Percentiles rank a stretch among this genome's conserved stretches.
Evolutionary conservation across 768 basidiomycete genomes (phyloP).

Genomic region (Trametes meyenii): DNA sequence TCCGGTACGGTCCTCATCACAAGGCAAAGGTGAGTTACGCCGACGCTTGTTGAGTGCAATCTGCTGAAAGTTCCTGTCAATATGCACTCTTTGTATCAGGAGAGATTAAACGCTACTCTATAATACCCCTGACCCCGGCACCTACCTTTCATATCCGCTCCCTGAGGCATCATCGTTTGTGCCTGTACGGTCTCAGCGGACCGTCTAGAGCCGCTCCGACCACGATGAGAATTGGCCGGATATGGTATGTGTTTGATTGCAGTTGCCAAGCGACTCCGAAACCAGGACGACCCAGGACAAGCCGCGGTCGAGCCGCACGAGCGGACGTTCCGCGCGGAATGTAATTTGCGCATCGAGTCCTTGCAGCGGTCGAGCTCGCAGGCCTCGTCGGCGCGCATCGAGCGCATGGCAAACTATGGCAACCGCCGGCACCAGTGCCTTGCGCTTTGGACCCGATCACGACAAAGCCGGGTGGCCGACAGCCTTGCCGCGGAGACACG

Average conservation of each 20-base stretch:
- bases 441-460: constrained; percentile 1
- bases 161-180: too few species aligned
- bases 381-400: constrained; percentile 1
- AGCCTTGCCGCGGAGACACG: not conserved
- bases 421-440: constrained; percentile 16
- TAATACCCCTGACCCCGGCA: too few species aligned
- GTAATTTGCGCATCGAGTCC: not conserved
- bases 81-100: too few species aligned
- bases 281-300: constrained; percentile 16
- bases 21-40: too few species aligned
- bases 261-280: constrained; percentile 16
- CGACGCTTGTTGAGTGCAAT: too few species aligned
- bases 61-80: too few species aligned
- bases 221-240: not conserved
- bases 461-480: not conserved
- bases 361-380: not conserved
- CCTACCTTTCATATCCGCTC: too few species aligned
- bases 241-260: constrained; percentile 12
- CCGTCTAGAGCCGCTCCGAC: not conserved
- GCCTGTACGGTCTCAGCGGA: not conserved
- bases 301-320: not conserved
- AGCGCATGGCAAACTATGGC: constrained; percentile 7
- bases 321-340: constrained; percentile 10
- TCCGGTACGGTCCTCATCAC: too few species aligned
- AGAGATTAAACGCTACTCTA: too few species aligned